Evolutionary conservation across 495 filamentous ascomycete genomes (phyloP), one percentile per base, ranked within the genome.

Genomic region (Penicillium paradoxum): DNA sequence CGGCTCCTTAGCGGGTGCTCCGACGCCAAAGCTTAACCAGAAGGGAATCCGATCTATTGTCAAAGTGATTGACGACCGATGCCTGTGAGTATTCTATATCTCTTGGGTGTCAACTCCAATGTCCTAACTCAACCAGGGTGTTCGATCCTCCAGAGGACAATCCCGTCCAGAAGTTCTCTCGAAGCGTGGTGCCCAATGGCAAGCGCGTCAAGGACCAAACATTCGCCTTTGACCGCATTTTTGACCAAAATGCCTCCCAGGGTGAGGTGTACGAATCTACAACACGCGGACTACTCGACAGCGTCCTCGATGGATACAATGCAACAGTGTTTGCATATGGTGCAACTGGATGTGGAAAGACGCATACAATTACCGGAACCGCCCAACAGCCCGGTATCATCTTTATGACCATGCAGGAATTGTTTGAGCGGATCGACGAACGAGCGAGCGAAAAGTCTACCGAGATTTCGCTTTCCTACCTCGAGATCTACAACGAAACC

Each of bases 401-500:
- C 64, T 99, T 97, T 70, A 71, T 99, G 47, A 97, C 93, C 0
- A 97, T 97, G 90, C 92, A 97, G 66, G 93, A 99, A 67, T 76
- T 99, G 2, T 99, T 96, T 62, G 92, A 97, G 70, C 86, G 89
- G 61, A 97, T 99, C 54, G 72, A 79, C n/a, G 95, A 97, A 34
- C 72, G 87, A 34, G 84, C 83, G 34, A 80, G 83, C 45, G 91
- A 97, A 52, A 97, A 97, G 64, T 76, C 84, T 14, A 92, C 90
- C 15, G 91, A 97, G 61, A 69, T 99, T 30, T 90, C 91, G 0
- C 83, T 99, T 10, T 97, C 91, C 0, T 99, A 97, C 67, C 81
- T 99, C 14, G 93, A 99, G 65, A 99, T 99, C 41, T 99, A 99
- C 76, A 99, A 99, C 64, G 93, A 99, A 70, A 97, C 92, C 0